Evolutionary conservation across 768 basidiomycete genomes (phyloP).

Genomic region (Lyophyllum decastes): DNA sequence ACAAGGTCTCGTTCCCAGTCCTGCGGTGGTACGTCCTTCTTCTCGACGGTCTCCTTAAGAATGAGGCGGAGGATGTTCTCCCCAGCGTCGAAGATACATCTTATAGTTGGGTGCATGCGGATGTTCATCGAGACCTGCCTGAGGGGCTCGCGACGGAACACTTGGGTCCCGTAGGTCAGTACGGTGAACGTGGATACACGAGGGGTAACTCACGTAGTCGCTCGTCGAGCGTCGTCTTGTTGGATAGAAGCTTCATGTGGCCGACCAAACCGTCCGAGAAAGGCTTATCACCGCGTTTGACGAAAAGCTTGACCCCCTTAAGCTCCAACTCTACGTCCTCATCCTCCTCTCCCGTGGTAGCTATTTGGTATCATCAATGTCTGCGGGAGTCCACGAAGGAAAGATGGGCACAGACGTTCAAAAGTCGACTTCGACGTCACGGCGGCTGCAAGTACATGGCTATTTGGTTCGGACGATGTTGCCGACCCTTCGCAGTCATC

Average conservation of each 20-base stretch:
- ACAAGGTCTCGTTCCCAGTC: slow-evolving; percentile 44
- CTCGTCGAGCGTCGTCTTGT: slow-evolving; percentile 40
- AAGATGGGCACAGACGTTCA: slow-evolving; percentile 15
- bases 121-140: slow-evolving; percentile 74
- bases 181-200: not conserved
- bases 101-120: slow-evolving; percentile 52
- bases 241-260: slow-evolving; percentile 57
- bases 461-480: not conserved
- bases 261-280: slow-evolving; percentile 65
- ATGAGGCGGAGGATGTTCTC: slow-evolving; percentile 58
- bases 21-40: slow-evolving; percentile 23
- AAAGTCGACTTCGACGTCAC: slow-evolving; percentile 9
- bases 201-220: slow-evolving; percentile 45
- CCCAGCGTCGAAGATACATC: slow-evolving; percentile 57
- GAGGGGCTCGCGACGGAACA: slow-evolving; percentile 71
- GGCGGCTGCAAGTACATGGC: slow-evolving; percentile 18
- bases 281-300: slow-evolving; percentile 55
- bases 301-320: slow-evolving; percentile 61
- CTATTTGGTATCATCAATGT: slow-evolving; percentile 23
- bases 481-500: not conserved
- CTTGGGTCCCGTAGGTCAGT: slow-evolving; percentile 31
- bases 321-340: slow-evolving; percentile 58
- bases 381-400: not conserved
- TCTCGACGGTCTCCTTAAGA: slow-evolving; percentile 46
- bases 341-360: slow-evolving; percentile 65